phyloP scores from a whole-genome alignment of 2,329 filamentous ascomycete genomes.

The Monosporascus sp. region DNA sequence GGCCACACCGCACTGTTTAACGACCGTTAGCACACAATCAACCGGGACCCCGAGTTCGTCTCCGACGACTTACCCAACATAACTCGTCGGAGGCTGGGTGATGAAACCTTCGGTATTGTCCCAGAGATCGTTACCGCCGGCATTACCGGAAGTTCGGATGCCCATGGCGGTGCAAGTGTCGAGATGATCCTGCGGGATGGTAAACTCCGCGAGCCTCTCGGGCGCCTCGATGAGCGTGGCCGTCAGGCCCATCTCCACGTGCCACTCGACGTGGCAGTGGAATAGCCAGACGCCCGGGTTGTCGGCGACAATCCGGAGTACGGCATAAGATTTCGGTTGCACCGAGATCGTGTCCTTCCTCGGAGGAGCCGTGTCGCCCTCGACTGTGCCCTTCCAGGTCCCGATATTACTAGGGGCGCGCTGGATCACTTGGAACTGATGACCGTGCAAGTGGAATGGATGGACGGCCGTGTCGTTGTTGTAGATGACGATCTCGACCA shows the following conservation, averaged over 20 bases:
- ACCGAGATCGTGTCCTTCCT: conserved; percentile 34
- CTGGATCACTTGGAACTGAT: conserved; percentile 50
- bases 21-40: neutral
- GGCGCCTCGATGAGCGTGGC: conserved; percentile 53
- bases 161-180: conserved; percentile 38
- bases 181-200: conserved; percentile 55
- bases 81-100: conserved; percentile 22
- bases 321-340: conserved; percentile 38
- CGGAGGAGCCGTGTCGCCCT: conserved; percentile 19
- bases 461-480: conserved; percentile 42
- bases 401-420: conserved; percentile 32
- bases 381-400: conserved; percentile 27
- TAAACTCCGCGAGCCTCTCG: conserved; percentile 47
- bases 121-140: conserved; percentile 44
- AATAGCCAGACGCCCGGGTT: conserved; percentile 53
- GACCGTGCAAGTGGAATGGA: conserved; percentile 50
- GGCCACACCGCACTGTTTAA: neutral
- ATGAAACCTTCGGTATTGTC: conserved; percentile 22
- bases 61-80: conserved; percentile 18
- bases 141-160: conserved; percentile 55
- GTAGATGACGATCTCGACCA: conserved; percentile 45
- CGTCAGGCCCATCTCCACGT: conserved; percentile 53
- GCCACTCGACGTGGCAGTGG: conserved; percentile 59
- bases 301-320: conserved; percentile 45
- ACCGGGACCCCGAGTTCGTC: no score